Conservation (phyloP, 1,284 basidiomycete species). For the Ustilago nuda region DNA sequence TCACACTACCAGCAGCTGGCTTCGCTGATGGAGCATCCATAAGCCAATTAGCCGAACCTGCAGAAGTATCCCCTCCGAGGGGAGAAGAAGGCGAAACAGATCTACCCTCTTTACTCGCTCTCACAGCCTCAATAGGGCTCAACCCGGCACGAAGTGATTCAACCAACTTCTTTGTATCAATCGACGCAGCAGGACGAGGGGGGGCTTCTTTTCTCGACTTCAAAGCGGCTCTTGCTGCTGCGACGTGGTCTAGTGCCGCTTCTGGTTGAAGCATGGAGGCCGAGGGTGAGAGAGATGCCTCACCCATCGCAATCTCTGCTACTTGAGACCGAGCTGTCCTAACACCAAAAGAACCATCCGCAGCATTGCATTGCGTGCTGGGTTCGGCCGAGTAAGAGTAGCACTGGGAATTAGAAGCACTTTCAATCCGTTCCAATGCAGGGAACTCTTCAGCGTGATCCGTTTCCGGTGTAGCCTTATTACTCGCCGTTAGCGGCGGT, state of each 20-base stretch:
- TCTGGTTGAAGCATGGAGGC: not conserved
- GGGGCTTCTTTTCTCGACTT: slow-evolving; percentile 23
- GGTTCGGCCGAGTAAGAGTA: no score
- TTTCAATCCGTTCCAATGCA: not conserved
- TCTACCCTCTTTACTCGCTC: slow-evolving; percentile 29
- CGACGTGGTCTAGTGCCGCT: slow-evolving; percentile 25
- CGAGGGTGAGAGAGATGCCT: slow-evolving; percentile 10
- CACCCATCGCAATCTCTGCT: slow-evolving; percentile 15
- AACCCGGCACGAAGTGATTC: slow-evolving; percentile 39
- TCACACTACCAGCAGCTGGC: not conserved
- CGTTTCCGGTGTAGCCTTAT: slow-evolving; percentile 13
- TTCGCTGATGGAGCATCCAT: not conserved
- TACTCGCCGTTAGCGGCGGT: slow-evolving; percentile 21
- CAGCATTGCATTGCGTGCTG: not conserved
- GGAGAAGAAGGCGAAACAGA: not conserved
- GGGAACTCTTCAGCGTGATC: slow-evolving; percentile 11
- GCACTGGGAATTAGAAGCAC: not conserved
- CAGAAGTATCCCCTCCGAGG: not conserved
- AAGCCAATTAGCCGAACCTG: not conserved
- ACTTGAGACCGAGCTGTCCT: not conserved
- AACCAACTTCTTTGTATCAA: slow-evolving; percentile 49
- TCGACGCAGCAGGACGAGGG: slow-evolving; percentile 15
- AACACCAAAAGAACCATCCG: not conserved
- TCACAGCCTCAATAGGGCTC: slow-evolving; percentile 37
- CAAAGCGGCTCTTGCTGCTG: slow-evolving; percentile 35